phyloP scores from a whole-genome alignment of 2,329 filamentous ascomycete genomes.

The Alternaria dauci region DNA sequence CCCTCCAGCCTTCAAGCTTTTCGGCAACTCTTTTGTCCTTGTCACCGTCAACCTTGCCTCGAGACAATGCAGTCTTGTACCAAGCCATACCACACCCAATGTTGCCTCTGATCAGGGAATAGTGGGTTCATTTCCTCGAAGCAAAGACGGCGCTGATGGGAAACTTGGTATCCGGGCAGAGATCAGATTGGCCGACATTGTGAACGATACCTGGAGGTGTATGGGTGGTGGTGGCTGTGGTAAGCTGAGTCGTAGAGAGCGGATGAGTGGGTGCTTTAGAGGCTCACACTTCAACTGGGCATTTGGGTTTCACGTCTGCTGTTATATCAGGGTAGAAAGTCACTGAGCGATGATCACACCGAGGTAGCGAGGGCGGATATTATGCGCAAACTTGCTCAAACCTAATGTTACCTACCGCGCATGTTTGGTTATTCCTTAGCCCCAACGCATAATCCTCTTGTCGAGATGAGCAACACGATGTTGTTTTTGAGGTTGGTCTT shows the following conservation, averaged over 20 bases:
- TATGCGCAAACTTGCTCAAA: constrained; percentile 37
- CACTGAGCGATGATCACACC: not conserved
- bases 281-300: constrained; percentile 35
- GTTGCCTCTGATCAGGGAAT: constrained; percentile 50
- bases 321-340: constrained; percentile 5
- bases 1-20: constrained; percentile 49
- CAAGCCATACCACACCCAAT: constrained; percentile 54
- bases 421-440: constrained; percentile 26
- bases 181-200: constrained; percentile 49
- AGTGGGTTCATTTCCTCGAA: constrained; percentile 48
- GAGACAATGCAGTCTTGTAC: constrained; percentile 45
- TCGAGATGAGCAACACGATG: constrained; percentile 38
- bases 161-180: constrained; percentile 50
- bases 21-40: constrained; percentile 48
- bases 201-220: constrained; percentile 48
- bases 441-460: constrained; percentile 47
- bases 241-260: constrained; percentile 42
- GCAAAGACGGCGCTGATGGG: constrained; percentile 51
- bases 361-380: constrained; percentile 17
- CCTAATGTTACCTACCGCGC: constrained; percentile 25
- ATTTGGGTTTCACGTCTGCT: constrained; percentile 30
- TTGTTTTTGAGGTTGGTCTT: constrained; percentile 33
- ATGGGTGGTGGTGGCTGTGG: constrained; percentile 39
- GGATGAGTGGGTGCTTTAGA: constrained; percentile 40
- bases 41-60: constrained; percentile 45